Evolutionary conservation across 768 basidiomycete genomes (phyloP), one percentile per base, ranked within the genome.

Genomic region (Amanita jacksonii): DNA sequence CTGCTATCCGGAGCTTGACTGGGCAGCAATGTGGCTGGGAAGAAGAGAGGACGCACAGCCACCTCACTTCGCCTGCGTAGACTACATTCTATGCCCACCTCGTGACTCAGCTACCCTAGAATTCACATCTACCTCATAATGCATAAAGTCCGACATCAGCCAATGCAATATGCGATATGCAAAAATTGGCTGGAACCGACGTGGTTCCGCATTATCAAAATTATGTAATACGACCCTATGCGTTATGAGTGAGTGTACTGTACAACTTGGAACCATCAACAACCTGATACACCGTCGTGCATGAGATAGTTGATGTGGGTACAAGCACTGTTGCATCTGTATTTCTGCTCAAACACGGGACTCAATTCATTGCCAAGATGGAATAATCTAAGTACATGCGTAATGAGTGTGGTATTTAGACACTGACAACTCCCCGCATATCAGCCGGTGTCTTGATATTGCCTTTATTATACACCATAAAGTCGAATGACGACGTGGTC

Each of bases 201-300:
- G 12, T 36, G 39, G 46, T 31, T 41, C 32, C 39, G 13, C 40
- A 42, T 47, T 47, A 47, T 35, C 30, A 41, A 24, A 47, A 32
- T 32, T 47, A 47, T 47, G 46, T 39, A 47, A 18, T 47, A n/a
- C n/a, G n/a, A n/a, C n/a, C n/a, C n/a, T n/a, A n/a, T n/a, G n/a
- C n/a, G n/a, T n/a, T n/a, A n/a, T n/a, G n/a, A n/a, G n/a, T n/a
- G n/a, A n/a, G n/a, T n/a, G n/a, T n/a, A n/a, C n/a, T n/a, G n/a
- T n/a, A n/a, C n/a, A n/a, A n/a, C n/a, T n/a, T n/a, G n/a, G n/a
- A n/a, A n/a, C n/a, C n/a, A n/a, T n/a, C n/a, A n/a, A n/a, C n/a
- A n/a, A n/a, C n/a, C n/a, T n/a, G n/a, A n/a, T n/a, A n/a, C n/a
- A n/a, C n/a, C n/a, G n/a, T n/a, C n/a, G n/a, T n/a, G n/a, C n/a